A percentile compares a stretch with the other conserved stretches of the same genome.
These are phyloP conservation scores for Clavulina sp. DNA, from an alignment of 768 basidiomycete species.

Conservation along the genomic window DNA sequence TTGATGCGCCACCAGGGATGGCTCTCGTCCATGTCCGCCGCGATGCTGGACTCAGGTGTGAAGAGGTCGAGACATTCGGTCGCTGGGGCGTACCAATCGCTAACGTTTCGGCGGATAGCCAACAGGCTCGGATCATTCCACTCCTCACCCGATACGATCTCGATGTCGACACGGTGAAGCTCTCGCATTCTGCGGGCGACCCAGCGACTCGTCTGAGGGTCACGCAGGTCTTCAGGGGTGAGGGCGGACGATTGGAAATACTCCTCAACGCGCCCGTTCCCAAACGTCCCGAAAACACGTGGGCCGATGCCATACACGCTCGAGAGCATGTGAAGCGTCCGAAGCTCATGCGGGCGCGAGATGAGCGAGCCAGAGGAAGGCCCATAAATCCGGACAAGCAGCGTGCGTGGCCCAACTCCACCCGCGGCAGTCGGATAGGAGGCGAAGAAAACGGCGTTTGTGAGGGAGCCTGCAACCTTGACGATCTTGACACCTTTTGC, in stretches of 20 bases:
- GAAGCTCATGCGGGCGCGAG: conserved; percentile 71
- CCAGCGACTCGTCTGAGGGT: conserved; percentile 58
- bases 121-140: conserved; percentile 26
- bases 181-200: conserved; percentile 94
- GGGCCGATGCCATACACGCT: conserved; percentile 80
- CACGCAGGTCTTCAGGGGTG: conserved; percentile 57
- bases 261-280: conserved; percentile 89
- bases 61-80: conserved; percentile 39
- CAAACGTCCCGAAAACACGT: conserved; percentile 83
- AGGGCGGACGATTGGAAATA: conserved; percentile 82
- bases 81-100: conserved; percentile 53
- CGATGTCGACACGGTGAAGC: conserved; percentile 80
- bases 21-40: conserved; percentile 7
- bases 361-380: conserved; percentile 73
- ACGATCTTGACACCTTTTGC: conserved; percentile 33
- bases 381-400: conserved; percentile 87
- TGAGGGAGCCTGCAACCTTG: conserved; percentile 82
- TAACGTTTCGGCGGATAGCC: conserved; percentile 47
- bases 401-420: conserved; percentile 26
- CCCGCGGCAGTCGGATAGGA: conserved; percentile 37
- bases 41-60: background rate
- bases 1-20: conserved; percentile 12
- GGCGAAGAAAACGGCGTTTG: conserved; percentile 94
- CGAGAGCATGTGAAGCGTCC: conserved; percentile 76
- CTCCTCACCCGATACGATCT: conserved; percentile 34